Evolutionary conservation across 140 eudicot genomes (phyloP).

Genomic region (Erigeron philadelphicus): DNA sequence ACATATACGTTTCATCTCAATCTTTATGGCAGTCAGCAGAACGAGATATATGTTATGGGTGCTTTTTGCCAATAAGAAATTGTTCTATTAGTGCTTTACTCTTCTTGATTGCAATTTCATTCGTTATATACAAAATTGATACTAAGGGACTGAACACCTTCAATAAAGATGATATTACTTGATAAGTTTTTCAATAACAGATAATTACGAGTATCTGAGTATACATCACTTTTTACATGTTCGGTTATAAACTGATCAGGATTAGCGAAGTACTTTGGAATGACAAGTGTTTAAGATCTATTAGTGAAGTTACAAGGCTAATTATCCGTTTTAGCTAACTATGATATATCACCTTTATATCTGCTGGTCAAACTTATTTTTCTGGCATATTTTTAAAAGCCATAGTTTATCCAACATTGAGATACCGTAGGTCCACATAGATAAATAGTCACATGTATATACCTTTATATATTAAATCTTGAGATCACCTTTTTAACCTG

Average conservation of each 20-base stretch:
- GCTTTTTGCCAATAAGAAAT: constrained; percentile 15
- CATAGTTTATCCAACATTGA: neutral
- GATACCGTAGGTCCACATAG: neutral
- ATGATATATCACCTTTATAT: neutral
- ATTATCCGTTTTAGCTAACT: neutral
- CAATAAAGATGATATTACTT: neutral
- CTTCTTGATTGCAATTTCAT: constrained; percentile 11
- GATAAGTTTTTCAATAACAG: neutral
- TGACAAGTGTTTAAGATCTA: neutral
- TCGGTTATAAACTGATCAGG: neutral
- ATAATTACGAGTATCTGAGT: neutral
- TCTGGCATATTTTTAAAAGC: constrained; percentile 4
- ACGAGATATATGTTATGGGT: constrained; percentile 4
- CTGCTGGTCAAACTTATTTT: neutral
- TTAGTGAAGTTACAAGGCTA: neutral
- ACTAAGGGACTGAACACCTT: neutral
- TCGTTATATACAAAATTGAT: neutral
- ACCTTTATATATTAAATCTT: neutral
- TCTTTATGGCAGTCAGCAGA: constrained; percentile 13
- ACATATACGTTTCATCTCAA: constrained; percentile 20
- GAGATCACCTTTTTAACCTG: neutral
- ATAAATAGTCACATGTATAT: constrained; percentile 8
- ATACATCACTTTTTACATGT: neutral
- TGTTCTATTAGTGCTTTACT: constrained; percentile 5
- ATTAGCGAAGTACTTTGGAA: neutral